phyloP scores from a whole-genome alignment of 305 asterid species.

The Withania somnifera region DNA sequence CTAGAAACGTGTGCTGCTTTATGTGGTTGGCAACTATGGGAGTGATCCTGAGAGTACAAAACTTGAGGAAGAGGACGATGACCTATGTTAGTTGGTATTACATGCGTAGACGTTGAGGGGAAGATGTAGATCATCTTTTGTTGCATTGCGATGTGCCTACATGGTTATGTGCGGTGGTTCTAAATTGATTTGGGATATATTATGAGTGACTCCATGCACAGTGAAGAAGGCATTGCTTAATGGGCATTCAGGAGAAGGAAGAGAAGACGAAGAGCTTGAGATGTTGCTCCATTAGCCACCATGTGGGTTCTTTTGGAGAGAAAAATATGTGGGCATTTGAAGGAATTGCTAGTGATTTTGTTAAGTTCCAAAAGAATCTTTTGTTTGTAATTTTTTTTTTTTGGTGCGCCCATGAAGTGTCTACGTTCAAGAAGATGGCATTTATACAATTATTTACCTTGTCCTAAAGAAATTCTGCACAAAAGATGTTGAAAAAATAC shows the following conservation, averaged over 20 bases:
- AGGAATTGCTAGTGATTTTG: not conserved
- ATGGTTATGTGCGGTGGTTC: not conserved
- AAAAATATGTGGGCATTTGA: not conserved
- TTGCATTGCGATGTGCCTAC: not conserved
- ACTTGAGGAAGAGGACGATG: not conserved
- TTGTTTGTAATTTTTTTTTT: not conserved
- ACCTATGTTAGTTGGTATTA: not conserved
- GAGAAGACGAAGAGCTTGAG: not conserved
- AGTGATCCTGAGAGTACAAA: not conserved
- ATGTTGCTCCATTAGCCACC: not conserved
- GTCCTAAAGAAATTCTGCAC: no score
- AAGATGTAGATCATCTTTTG: not conserved
- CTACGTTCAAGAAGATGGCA: no score
- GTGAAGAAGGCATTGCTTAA: not conserved
- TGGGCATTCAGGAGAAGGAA: not conserved
- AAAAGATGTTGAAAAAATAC: no score
- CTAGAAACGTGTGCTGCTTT: not conserved
- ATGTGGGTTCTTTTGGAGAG: not conserved
- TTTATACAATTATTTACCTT: no score
- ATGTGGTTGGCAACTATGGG: not conserved
- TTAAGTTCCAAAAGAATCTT: no score
- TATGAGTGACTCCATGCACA: not conserved
- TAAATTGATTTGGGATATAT: not conserved
- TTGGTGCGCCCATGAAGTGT: not conserved
- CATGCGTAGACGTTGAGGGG: not conserved